Percentiles rank a stretch among this genome's conserved stretches.
These are phyloP conservation scores for Bonia amplexicaulis DNA, from an alignment of 176 grass and related monocot species.

Conservation along the genomic window DNA sequence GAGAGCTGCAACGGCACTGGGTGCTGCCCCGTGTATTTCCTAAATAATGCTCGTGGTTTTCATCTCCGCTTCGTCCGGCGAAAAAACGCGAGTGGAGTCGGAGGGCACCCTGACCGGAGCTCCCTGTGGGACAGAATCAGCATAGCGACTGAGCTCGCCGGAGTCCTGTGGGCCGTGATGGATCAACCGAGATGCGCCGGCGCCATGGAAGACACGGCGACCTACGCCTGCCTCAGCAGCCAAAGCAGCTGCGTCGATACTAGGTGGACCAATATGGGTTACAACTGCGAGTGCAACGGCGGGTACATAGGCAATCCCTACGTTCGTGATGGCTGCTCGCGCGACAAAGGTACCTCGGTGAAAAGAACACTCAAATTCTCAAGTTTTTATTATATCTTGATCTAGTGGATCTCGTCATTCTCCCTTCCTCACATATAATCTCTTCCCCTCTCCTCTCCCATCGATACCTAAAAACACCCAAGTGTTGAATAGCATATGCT, in stretches of 20 bases:
- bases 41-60: not conserved
- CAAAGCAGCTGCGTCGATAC: not conserved
- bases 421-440: too few species aligned
- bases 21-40: not conserved
- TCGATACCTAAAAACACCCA: too few species aligned
- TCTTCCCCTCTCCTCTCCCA: too few species aligned
- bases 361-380: too few species aligned
- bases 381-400: too few species aligned
- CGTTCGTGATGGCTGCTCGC: not conserved
- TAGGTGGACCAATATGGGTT: not conserved
- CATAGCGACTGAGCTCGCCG: not conserved
- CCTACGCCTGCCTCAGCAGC: conserved; percentile 23
- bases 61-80: not conserved
- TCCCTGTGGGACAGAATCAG: not conserved
- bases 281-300: not conserved
- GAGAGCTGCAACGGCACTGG: conserved; percentile 9
- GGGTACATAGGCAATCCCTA: conserved; percentile 24
- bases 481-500: too few species aligned
- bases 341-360: conserved; percentile 16
- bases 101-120: not conserved
- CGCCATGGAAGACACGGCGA: not conserved
- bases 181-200: not conserved
- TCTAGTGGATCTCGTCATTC: too few species aligned
- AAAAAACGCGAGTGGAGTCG: not conserved
- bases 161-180: not conserved